Evolutionary conservation across 192 early-diverging fungal genomes (phyloP).

Genomic region (Mortierella alpina): DNA sequence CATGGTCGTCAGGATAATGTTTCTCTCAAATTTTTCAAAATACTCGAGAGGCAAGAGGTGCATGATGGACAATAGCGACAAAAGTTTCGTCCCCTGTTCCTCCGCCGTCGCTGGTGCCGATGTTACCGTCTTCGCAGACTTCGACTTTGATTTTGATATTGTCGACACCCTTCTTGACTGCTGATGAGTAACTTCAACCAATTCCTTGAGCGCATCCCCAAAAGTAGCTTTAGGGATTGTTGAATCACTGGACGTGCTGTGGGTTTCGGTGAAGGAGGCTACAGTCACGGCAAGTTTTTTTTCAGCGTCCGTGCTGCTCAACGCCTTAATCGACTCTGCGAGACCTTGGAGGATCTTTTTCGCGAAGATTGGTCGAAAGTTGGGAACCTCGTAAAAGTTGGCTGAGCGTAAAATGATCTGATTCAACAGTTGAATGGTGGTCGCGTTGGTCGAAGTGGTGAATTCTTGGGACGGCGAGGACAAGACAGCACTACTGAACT

Average conservation of each 20-base stretch:
- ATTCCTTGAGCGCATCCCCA: conserved; percentile 28
- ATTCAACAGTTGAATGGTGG: conserved; percentile 48
- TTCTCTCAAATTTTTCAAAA: conserved; percentile 58
- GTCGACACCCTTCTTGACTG: background rate
- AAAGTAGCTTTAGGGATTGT: conserved; percentile 8
- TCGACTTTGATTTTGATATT: conserved; percentile 2
- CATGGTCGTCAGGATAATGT: conserved; percentile 48
- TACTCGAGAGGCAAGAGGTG: conserved; percentile 63
- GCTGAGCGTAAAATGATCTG: conserved; percentile 55
- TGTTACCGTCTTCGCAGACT: background rate
- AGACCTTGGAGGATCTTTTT: conserved; percentile 32
- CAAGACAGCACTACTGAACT: conserved; percentile 16
- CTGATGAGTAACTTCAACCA: conserved; percentile 9
- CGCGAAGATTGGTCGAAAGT: conserved; percentile 54
- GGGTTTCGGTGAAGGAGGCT: conserved; percentile 18
- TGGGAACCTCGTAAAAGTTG: conserved; percentile 59
- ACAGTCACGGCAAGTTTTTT: conserved; percentile 19
- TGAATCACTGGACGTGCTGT: background rate
- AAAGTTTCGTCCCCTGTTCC: conserved; percentile 6
- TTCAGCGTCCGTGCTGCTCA: conserved; percentile 26
- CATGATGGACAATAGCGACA: conserved; percentile 49
- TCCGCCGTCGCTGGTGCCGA: background rate
- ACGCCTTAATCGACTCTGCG: conserved; percentile 6
- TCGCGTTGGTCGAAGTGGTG: background rate
- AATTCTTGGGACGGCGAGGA: background rate